Percentiles rank a stretch among this genome's conserved stretches.
phyloP scores from a whole-genome alignment of 2,329 filamentous ascomycete species.

The Epichloe glyceriae region DNA sequence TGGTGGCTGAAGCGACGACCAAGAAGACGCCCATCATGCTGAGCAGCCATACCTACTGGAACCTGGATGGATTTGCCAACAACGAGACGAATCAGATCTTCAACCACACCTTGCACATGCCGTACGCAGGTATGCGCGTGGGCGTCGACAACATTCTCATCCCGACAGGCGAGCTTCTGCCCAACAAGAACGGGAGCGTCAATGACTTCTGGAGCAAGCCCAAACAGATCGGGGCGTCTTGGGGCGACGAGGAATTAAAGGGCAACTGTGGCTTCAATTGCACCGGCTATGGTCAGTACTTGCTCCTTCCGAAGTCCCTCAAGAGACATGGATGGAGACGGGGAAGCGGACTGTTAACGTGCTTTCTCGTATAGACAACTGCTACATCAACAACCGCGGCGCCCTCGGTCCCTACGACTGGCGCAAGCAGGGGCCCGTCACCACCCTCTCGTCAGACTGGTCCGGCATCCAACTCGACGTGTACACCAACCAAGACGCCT shows the following conservation, averaged over 20 bases:
- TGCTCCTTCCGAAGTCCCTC: too few relatives aligned
- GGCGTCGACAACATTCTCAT: conserved; percentile 59
- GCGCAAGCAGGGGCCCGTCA: conserved; percentile 45
- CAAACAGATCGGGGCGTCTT: conserved; percentile 64
- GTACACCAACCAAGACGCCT: conserved; percentile 70
- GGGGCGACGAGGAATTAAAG: conserved; percentile 45
- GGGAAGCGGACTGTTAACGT: background rate
- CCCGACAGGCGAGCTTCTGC: conserved; percentile 62
- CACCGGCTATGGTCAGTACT: conserved; percentile 61
- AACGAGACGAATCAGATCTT: conserved; percentile 50
- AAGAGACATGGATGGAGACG: background rate
- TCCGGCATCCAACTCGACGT: conserved; percentile 77
- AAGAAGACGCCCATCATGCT: conserved; percentile 77
- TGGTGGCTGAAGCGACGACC: conserved; percentile 56
- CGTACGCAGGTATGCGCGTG: conserved; percentile 58
- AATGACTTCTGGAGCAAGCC: conserved; percentile 74
- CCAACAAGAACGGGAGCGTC: conserved; percentile 52
- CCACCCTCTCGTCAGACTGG: conserved; percentile 57
- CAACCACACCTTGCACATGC: conserved; percentile 62
- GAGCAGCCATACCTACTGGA: conserved; percentile 66
- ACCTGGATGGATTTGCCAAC: conserved; percentile 67
- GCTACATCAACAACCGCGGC: conserved; percentile 54
- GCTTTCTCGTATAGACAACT: conserved; percentile 37
- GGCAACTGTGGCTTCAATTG: conserved; percentile 73
- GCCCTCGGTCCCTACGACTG: conserved; percentile 48